Percentiles rank a stretch among this genome's conserved stretches.
Evolutionary conservation across 345 rosid species (phyloP).

Genomic region (Eucalyptus rudis): DNA sequence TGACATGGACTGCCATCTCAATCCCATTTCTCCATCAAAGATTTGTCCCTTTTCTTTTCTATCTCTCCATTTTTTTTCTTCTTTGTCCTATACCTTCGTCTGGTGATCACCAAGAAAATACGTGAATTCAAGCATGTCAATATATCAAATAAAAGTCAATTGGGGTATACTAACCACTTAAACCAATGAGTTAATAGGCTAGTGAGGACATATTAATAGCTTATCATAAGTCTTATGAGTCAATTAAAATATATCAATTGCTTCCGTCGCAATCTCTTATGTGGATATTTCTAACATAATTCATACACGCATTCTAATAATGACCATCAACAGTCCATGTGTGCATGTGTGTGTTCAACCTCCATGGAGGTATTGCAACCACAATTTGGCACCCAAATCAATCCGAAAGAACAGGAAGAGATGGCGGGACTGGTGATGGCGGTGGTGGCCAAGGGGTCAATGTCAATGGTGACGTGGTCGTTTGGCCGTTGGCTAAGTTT

Average conservation of each 20-base stretch:
- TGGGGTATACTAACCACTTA: not conserved
- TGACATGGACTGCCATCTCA: not conserved
- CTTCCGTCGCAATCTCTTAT: rapidly evolving
- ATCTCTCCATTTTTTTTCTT: not conserved
- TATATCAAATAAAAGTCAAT: no score
- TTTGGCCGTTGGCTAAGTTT: not conserved
- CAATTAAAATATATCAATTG: no score
- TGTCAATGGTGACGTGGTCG: not conserved
- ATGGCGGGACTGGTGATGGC: not conserved
- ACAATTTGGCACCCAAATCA: not conserved
- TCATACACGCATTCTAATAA: not conserved
- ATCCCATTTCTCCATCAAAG: not conserved
- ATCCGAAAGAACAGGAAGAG: not conserved
- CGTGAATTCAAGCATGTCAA: not conserved
- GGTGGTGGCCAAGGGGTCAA: not conserved
- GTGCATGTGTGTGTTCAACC: not conserved
- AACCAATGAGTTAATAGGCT: not conserved
- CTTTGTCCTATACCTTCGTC: not conserved
- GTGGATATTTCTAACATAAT: no score
- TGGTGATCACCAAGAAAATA: not conserved
- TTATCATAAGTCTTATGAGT: no score
- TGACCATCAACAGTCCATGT: not conserved
- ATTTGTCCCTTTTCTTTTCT: not conserved
- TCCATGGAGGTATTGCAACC: not conserved
- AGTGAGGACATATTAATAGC: not conserved